phyloP scores from a whole-genome alignment of 2,329 filamentous ascomycete species.

The Trichophyton rubrum region DNA sequence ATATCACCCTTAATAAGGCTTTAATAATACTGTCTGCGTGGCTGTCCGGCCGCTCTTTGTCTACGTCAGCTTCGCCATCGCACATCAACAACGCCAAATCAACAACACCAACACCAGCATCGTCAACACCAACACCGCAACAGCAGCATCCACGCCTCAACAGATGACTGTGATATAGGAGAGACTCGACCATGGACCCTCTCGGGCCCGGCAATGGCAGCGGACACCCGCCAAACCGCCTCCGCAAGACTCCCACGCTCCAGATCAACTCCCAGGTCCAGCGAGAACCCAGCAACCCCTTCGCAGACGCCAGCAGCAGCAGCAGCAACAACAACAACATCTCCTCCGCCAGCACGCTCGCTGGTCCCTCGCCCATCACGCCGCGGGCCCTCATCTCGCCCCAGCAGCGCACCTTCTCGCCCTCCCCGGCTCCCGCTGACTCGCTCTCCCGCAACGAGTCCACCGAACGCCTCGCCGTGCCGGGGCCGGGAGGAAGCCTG shows the following conservation, averaged over 20 bases:
- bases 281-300: neutral
- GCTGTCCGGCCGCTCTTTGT: neutral
- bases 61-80: neutral
- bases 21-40: no score
- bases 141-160: neutral
- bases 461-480: constrained; percentile 7
- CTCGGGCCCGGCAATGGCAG: neutral
- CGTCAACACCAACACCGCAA: neutral
- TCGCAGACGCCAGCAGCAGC: neutral
- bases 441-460: neutral
- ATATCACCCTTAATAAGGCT: no score
- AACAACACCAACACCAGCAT: neutral
- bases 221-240: neutral
- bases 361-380: neutral
- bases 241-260: neutral
- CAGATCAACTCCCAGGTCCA: constrained; percentile 3
- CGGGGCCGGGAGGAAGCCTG: neutral
- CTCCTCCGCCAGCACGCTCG: neutral
- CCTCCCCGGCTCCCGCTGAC: constrained; percentile 2
- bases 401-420: constrained; percentile 4
- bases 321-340: neutral
- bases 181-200: neutral
- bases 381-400: constrained; percentile 2
- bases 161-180: neutral
- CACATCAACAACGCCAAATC: neutral